These are phyloP conservation scores for Ogataea methylovora DNA, from an alignment of 805 yeast species.

Conservation along the genomic window DNA sequence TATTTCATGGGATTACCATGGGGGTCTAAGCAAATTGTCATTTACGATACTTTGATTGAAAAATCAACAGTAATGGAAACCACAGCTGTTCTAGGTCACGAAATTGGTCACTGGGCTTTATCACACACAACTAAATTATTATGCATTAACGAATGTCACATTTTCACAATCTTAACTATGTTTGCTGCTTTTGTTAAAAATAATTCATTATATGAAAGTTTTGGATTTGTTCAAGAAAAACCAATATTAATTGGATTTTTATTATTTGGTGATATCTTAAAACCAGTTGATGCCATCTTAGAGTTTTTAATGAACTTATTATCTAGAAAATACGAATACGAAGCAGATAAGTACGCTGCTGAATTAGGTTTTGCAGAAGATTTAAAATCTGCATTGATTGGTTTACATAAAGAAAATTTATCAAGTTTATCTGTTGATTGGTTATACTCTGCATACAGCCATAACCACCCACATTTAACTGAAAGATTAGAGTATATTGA, in stretches of 20 bases:
- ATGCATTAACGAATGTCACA: conserved; percentile 53
- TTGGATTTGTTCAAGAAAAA: conserved; percentile 61
- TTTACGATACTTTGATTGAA: conserved; percentile 84
- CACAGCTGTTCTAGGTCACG: conserved; percentile 96
- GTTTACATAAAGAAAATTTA: conserved; percentile 72
- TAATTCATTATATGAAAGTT: conserved; percentile 64
- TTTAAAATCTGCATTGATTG: conserved; percentile 66
- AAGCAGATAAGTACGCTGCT: conserved; percentile 87
- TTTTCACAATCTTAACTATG: conserved; percentile 57
- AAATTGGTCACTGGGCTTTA: conserved; percentile 95
- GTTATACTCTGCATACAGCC: conserved; percentile 80
- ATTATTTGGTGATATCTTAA: conserved; percentile 68
- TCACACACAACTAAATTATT: conserved; percentile 80
- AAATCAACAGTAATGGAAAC: conserved; percentile 72
- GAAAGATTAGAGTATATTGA: conserved; percentile 82
- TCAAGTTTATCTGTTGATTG: conserved; percentile 85
- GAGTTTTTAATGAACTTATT: conserved; percentile 61
- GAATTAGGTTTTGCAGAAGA: conserved; percentile 62
- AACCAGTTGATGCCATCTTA: conserved; percentile 67
- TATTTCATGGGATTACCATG: conserved; percentile 95
- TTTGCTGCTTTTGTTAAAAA: conserved; percentile 80
- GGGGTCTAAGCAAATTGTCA: conserved; percentile 85
- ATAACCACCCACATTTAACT: conserved; percentile 86
- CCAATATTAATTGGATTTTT: conserved; percentile 81
- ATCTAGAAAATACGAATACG: conserved; percentile 83